These are phyloP conservation scores for Agastache rugosa DNA, from an alignment of 257 asterid species.

Conservation along the genomic window DNA sequence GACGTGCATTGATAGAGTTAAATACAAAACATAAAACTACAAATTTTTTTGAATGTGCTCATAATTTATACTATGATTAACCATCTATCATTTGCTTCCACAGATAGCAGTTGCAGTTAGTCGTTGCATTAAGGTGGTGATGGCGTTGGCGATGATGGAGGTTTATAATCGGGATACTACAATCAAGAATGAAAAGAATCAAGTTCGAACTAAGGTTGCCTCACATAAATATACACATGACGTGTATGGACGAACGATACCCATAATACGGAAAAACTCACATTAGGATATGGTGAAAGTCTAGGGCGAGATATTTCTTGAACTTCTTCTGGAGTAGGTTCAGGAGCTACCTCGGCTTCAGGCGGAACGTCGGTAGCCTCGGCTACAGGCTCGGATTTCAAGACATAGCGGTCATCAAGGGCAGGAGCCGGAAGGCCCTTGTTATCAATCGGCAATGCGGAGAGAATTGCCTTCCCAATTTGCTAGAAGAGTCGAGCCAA, in stretches of 20 bases:
- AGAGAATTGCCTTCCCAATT: constrained; percentile 82
- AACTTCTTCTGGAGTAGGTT: constrained; percentile 45
- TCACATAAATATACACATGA: neutral
- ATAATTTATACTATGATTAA: too few species aligned
- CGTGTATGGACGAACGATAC: neutral
- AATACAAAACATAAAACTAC: neutral
- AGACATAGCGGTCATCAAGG: constrained; percentile 29
- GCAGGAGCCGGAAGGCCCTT: constrained; percentile 58
- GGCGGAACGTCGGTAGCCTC: constrained; percentile 38
- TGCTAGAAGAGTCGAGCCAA: constrained; percentile 42
- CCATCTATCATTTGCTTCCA: neutral
- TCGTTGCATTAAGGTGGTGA: constrained; percentile 55
- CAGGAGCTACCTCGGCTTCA: constrained; percentile 41
- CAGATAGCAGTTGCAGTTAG: neutral
- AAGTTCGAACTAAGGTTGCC: neutral
- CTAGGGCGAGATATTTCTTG: constrained; percentile 45
- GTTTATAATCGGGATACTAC: constrained; percentile 86
- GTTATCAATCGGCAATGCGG: constrained; percentile 39
- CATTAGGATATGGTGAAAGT: constrained; percentile 73
- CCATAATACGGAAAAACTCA: constrained; percentile 35
- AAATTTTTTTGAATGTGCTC: too few species aligned
- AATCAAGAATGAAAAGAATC: constrained; percentile 2
- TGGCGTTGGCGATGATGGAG: constrained; percentile 86
- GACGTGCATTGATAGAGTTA: neutral
- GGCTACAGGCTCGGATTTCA: constrained; percentile 43